Conservation (phyloP, 495 filamentous ascomycete species). For the Talaromyces borbonicus region DNA sequence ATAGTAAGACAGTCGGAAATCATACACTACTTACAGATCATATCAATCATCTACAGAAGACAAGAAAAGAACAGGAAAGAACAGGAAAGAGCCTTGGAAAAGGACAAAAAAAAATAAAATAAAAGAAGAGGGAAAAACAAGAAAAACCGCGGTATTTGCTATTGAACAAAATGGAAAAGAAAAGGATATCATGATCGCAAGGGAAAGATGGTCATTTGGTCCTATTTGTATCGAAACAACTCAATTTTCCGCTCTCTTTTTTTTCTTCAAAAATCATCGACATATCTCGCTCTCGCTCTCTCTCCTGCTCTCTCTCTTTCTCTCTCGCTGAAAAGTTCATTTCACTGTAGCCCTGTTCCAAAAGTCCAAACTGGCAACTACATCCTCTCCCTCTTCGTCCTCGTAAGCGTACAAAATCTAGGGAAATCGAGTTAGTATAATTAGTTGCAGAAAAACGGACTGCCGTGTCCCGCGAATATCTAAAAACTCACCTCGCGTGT, state of each 20-base stretch:
- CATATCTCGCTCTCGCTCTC: neutral
- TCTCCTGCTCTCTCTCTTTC: too few relatives aligned
- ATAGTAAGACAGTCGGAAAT: too few relatives aligned
- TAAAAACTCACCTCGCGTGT: constrained; percentile 76
- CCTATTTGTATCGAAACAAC: too few relatives aligned
- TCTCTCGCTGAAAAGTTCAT: too few relatives aligned
- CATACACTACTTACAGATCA: too few relatives aligned
- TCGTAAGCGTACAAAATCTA: constrained; percentile 96
- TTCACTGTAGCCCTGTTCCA: constrained; percentile 46
- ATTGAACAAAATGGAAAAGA: too few relatives aligned
- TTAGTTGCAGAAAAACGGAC: neutral
- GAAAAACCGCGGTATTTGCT: too few relatives aligned
- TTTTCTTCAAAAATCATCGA: too few relatives aligned
- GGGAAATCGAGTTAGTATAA: neutral
- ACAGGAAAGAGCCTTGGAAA: constrained; percentile 11
- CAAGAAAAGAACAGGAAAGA: constrained; percentile 12
- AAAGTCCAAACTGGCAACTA: constrained; percentile 93
- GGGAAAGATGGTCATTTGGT: too few relatives aligned
- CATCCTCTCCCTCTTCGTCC: constrained; percentile 85
- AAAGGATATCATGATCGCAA: too few relatives aligned
- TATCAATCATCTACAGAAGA: constrained; percentile 11
- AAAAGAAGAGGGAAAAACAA: constrained; percentile 8
- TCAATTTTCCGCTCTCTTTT: neutral
- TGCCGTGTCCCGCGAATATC: neutral
- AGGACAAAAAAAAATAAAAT: constrained; percentile 13